Evolutionary conservation across 1,284 basidiomycete genomes (phyloP).

Genomic region (Fomitiporia mediterranea): DNA sequence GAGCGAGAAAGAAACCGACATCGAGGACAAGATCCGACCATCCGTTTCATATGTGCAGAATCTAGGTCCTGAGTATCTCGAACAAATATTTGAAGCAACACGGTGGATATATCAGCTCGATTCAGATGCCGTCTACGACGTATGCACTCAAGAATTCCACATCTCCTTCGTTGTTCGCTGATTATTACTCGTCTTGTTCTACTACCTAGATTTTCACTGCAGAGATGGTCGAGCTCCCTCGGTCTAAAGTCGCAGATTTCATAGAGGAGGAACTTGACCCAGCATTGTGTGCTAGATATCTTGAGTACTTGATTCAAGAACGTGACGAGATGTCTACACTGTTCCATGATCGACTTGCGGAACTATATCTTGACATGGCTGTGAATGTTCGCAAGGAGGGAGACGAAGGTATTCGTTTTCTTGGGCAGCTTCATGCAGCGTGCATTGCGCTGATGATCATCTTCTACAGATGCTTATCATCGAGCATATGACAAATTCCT

Average conservation of each 20-base stretch:
- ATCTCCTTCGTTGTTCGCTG: neutral
- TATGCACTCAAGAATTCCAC: conserved; percentile 30
- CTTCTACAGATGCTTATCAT: conserved; percentile 36
- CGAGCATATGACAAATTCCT: conserved; percentile 68
- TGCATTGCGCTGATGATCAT: conserved; percentile 8
- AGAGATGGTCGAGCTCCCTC: conserved; percentile 89
- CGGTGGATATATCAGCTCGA: conserved; percentile 84
- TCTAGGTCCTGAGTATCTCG: conserved; percentile 74
- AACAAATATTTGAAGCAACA: conserved; percentile 75
- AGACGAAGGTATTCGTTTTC: conserved; percentile 43
- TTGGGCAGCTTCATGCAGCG: neutral
- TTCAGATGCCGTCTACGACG: conserved; percentile 70
- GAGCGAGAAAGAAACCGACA: conserved; percentile 74
- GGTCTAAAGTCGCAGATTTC: conserved; percentile 68
- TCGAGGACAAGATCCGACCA: conserved; percentile 75
- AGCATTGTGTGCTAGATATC: conserved; percentile 67
- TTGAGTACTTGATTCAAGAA: conserved; percentile 83
- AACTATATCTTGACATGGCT: conserved; percentile 75
- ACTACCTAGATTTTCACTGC: conserved; percentile 87
- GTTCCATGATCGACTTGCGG: conserved; percentile 87
- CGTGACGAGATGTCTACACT: conserved; percentile 61
- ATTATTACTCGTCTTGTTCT: neutral
- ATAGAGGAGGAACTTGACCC: conserved; percentile 64
- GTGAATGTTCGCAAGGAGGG: conserved; percentile 47
- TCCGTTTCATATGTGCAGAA: conserved; percentile 91